Evolutionary conservation across 768 basidiomycete genomes (phyloP), one percentile per base, ranked within the genome.

Genomic region (Hortiboletus flavorubellus): DNA sequence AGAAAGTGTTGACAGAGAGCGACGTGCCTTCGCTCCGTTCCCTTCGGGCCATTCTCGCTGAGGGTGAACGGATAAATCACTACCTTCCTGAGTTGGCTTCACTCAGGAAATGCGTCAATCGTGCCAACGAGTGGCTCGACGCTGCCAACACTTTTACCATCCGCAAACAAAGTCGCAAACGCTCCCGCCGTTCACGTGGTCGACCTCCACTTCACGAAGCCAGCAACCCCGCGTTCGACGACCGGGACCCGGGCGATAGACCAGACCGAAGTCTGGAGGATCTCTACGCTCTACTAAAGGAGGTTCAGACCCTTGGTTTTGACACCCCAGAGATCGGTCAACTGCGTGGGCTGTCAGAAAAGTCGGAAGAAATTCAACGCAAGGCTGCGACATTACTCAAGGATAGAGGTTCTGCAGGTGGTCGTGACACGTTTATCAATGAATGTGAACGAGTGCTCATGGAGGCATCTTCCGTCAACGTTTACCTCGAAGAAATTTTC

Each of bases 51-150:
- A 74, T 94, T n/a, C 78, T 93, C 26, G 82, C 88, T 0, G 95
- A 97, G 69, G 95, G 89, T 14, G 93, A 97, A 61, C 89, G 88
- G 51, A 91, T 95, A 70, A 86, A 81, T 53, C 83, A 84, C 65
- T 77, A 79, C 33, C 79, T 95, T 14, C 78, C 84, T 2, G 91
- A 95, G 69, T 77, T 94, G 52, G 70, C 74, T 30, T 73, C 81
- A 45, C 80, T 98, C 37, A 81, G 87, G 43, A 89, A 84, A 70
- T 91, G 91, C 64, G 91, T 98, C 49, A 80, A 69, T 42, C 79
- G 83, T 58, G 93, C 89, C 18, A 91, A 85, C 59, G 87, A 89
- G 64, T 95, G 93, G 93, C 77, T 93, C n/a, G 91, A 93, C 55
- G 78, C 83, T 9, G 89, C 90, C 33, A 90, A 90, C 59, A 77